Evolutionary conservation across 78 protist genomes (phyloP), one percentile per base, ranked within the genome.

Genomic region (Diacronema lutheri): DNA sequence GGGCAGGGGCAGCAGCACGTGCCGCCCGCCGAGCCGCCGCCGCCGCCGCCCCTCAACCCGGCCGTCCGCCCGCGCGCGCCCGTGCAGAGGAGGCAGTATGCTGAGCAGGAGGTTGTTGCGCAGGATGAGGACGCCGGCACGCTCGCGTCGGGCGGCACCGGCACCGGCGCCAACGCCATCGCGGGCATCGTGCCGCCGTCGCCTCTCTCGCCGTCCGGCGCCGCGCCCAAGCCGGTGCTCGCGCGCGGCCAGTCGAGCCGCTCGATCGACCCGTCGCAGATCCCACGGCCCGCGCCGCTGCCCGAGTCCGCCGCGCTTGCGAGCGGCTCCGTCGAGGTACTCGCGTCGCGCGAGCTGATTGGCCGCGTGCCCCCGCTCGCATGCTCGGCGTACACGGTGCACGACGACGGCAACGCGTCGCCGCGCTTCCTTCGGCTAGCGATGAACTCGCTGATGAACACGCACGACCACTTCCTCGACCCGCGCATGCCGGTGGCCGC

Each of bases 331-430:
- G 6, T 20, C 31, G 72, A 65, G 72, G 13, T 2, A 26, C 7
- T 65, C 21, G 12, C 25, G n/a, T 41, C 79, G 58, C 79, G 79
- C 31, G 57, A 56, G 13, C 3, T 1, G 25, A 41, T 71, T 21
- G 79, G 79, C 12, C 19, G 2, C 21, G 9, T 10, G 14, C 79
- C 46, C 14, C 79, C 79, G 38, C 57, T 35, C 35, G 79, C 79
- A 19, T 13, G 35, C 23, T 71, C 79, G 13, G 3, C 46, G 37
- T 71, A 10, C 79, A 1, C 41, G 35, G 79, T 12, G 25, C 14
- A n/a, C 25, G 79, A 71, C 57, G 64, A 74, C 64, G 81, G 81
- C 81, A 74, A 74, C 62, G 10, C n/a, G 33, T 6, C 19, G 26
- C 81, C 81, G 4, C 60, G 81, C 19, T 50, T 7, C 55, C 1